Evolutionary conservation across 177 flowering plant species (phyloP), one percentile per base, ranked within the genome.

Genomic region (Vitis hybrid): DNA sequence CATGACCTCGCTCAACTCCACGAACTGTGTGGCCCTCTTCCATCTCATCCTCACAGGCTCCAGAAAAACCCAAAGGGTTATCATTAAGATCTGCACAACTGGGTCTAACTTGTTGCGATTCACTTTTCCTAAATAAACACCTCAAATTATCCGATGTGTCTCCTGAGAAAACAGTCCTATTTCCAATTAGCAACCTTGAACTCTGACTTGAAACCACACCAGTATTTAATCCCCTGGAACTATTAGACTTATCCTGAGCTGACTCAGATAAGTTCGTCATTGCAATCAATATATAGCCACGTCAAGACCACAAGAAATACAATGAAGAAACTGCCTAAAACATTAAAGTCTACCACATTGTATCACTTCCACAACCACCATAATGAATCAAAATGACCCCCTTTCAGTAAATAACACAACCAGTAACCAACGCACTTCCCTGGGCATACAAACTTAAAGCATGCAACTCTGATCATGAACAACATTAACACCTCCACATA

Each of bases 231-330:
- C 83, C 91, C 73, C 94, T 85, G 45, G 87, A 88, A 79, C 79
- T 82, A 64, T 76, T 79, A 66, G 89, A 80, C 62, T 71, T 74
- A 64, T 79, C 82, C 88, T 87, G 75, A 77, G 84, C 87, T 55
- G 87, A 83, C 60, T 83, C 87, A 30, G 91, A 87, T 18, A 92
- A 87, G 70, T 93, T 93, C 67, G 87, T 92, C 98, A 92, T 94
- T 75, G 68, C 75, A 67, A 91, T 74, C 85, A 82, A 77, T 82
- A 72, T 66, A 74, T 67, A 21, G 67, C 69, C 63, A 70, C 72
- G 75, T 72, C 71, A 74, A 78, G 63, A 3, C 78, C 78, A 75
- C 58, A 62, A 60, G 34, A 70, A n/a, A 78, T 71, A 71, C 77
- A 78, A 58, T 66, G 69, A 48, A 70, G 51, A 70, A 68, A 69